Evolutionary conservation across 768 basidiomycete species (phyloP).

Genomic region (Tricholoma matsutake): DNA sequence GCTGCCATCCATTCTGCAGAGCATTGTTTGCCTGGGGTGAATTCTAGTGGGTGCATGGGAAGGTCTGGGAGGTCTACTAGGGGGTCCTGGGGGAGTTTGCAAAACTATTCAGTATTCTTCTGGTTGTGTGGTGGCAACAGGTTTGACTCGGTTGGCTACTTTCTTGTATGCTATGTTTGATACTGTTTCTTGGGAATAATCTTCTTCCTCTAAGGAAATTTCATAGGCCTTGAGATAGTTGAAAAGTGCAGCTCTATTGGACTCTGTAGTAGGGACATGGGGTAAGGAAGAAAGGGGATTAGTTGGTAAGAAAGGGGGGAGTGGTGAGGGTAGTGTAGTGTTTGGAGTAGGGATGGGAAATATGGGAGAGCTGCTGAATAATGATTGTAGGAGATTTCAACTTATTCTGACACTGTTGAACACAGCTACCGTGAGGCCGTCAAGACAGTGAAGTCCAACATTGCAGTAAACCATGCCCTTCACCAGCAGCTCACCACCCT

Average conservation of each 20-base stretch:
- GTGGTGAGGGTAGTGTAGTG: not conserved
- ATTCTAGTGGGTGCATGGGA: slow-evolving; percentile 3
- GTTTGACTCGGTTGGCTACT: not conserved
- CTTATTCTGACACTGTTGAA: no score
- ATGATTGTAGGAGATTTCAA: no score
- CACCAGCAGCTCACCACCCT: no score
- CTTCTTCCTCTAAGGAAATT: not conserved
- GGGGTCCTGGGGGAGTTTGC: slow-evolving; percentile 10
- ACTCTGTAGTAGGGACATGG: not conserved
- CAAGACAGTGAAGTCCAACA: no score
- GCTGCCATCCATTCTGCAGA: not conserved
- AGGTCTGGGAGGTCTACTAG: slow-evolving; percentile 6
- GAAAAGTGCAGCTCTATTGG: not conserved
- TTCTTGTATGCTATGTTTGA: slow-evolving; percentile 1
- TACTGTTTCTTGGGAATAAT: not conserved
- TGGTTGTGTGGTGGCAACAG: not conserved
- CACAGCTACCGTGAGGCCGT: no score
- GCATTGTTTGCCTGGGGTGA: slow-evolving; percentile 7
- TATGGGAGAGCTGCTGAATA: no score
- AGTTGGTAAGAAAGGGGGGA: not conserved
- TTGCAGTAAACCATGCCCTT: no score
- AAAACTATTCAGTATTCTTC: slow-evolving; percentile 8
- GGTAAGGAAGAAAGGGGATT: not conserved
- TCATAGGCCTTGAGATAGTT: not conserved
- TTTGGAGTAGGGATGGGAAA: not conserved